Conservation (phyloP, 2,329 filamentous ascomycete genomes). For the Zelopaecilomyces penicillatus region DNA sequence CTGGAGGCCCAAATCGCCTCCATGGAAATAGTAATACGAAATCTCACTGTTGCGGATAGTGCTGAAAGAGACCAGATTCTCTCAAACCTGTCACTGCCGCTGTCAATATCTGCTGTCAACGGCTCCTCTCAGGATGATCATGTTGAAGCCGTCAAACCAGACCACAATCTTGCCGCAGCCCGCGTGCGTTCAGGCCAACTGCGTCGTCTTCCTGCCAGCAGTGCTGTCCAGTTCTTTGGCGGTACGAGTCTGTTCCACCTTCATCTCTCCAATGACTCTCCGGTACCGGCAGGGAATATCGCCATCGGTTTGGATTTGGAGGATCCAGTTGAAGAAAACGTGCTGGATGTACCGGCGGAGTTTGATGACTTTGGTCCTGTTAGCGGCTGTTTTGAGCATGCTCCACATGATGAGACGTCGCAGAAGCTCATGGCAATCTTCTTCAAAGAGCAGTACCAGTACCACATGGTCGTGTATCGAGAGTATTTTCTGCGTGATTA, state of each 20-base stretch:
- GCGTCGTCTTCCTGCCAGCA: constrained; percentile 31
- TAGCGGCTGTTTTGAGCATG: constrained; percentile 24
- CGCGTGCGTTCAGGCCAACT: constrained; percentile 26
- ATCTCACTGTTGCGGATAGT: constrained; percentile 31
- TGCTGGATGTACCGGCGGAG: neutral
- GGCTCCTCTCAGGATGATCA: constrained; percentile 6
- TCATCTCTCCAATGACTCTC: constrained; percentile 21
- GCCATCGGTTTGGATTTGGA: constrained; percentile 5
- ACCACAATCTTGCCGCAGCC: constrained; percentile 23
- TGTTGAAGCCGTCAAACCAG: constrained; percentile 14
- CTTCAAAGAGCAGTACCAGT: constrained; percentile 40
- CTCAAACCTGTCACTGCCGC: constrained; percentile 27
- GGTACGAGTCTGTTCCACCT: constrained; percentile 39
- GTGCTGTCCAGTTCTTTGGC: constrained; percentile 38
- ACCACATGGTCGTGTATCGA: constrained; percentile 41
- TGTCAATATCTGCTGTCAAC: constrained; percentile 14
- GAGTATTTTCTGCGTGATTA: constrained; percentile 44
- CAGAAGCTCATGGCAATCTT: constrained; percentile 38
- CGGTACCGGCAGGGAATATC: constrained; percentile 11
- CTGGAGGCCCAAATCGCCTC: constrained; percentile 38
- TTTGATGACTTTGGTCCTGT: constrained; percentile 12
- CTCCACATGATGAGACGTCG: constrained; percentile 36
- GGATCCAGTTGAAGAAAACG: neutral
- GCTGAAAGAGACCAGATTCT: constrained; percentile 34
- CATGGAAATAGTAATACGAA: constrained; percentile 36